Conservation (phyloP, 2,329 filamentous ascomycete species). For the Amphichorda felina region DNA sequence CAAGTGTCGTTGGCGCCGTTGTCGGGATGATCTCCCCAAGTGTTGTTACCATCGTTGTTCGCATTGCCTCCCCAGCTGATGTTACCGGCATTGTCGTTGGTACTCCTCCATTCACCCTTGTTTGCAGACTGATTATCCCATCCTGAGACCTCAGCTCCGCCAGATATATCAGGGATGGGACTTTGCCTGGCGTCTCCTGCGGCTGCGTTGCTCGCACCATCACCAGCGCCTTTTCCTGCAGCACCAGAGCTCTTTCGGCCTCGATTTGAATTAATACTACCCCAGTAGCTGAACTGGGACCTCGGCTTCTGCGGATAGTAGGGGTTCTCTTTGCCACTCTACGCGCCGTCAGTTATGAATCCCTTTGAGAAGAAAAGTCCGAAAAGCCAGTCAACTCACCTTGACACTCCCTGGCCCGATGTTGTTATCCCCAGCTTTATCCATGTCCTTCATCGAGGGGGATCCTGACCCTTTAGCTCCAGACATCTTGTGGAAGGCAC, state of each 20-base stretch:
- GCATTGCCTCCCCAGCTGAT: neutral
- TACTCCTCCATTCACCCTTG: too few relatives aligned
- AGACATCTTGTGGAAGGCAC: neutral
- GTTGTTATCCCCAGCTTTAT: conserved; percentile 15
- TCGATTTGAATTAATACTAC: too few relatives aligned
- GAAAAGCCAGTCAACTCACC: conserved; percentile 6
- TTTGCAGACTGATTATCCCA: too few relatives aligned
- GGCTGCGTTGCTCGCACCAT: too few relatives aligned
- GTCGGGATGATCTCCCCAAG: neutral
- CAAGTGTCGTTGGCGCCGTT: neutral
- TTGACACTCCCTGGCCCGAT: conserved; percentile 11
- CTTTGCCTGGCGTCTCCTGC: too few relatives aligned
- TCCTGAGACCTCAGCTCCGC: too few relatives aligned
- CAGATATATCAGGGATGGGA: too few relatives aligned
- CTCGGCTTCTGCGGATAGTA: neutral
- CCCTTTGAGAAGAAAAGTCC: neutral
- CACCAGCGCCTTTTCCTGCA: too few relatives aligned
- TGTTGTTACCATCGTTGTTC: neutral
- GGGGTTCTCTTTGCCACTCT: conserved; percentile 1
- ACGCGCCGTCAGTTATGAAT: neutral
- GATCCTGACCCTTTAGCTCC: conserved; percentile 3
- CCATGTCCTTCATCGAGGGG: conserved; percentile 11
- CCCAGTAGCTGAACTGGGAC: neutral
- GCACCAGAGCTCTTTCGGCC: too few relatives aligned
- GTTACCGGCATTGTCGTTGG: too few relatives aligned